Base-by-base conservation (phyloP, 345 rosid species). In the Erucastrum elatum region DNA sequence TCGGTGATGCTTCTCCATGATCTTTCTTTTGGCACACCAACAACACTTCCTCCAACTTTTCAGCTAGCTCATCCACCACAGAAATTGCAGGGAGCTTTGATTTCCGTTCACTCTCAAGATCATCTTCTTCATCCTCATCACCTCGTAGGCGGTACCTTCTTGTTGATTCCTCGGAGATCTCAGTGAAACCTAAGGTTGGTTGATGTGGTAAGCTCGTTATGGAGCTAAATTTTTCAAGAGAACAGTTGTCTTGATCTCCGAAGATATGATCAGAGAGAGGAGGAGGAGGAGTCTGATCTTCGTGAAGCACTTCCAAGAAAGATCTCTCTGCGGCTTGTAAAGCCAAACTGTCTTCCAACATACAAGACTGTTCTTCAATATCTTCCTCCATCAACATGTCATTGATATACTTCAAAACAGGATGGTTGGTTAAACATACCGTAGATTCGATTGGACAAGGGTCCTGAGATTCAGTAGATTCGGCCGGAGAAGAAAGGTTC, bases 351-450 rank as follows among this genome's bases (percentile, higher is more conserved):
- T 89, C 91, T 84, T 87, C 91, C 68, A 90, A 80, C 97, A 94
- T 90, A 76, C 88, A 88, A 63, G 86, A 76, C 80, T 86, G 87
- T 6, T 82, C 90, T 74, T 85, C 91, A 73, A 90, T 66, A 66
- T 89, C 92, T 82, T 93, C 98, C 69, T 90, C 97, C 97, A 92
- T 88, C 44, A 92, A 90, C 76, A 92, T 90, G 70, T 90, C 93
- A 71, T 81, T 85, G 62, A 90, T 92, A 85, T 80, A 92, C 79
- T 87, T 92, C 51, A 92, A 85, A 68, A 87, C 80, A 37, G 82
- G 82, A 60, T 70, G 81, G 61, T 79, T n/a, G 25, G 67, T 73
- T n/a, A 77, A 78, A 78, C 77, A 72, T 79, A 67, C 82, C 74
- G 62, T 67, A 29, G 77, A 25, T 6, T 55, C 64, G 15, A 60